These are phyloP conservation scores for Stipa capillata DNA, from an alignment of 176 grass and related monocot genomes.

Conservation along the genomic window DNA sequence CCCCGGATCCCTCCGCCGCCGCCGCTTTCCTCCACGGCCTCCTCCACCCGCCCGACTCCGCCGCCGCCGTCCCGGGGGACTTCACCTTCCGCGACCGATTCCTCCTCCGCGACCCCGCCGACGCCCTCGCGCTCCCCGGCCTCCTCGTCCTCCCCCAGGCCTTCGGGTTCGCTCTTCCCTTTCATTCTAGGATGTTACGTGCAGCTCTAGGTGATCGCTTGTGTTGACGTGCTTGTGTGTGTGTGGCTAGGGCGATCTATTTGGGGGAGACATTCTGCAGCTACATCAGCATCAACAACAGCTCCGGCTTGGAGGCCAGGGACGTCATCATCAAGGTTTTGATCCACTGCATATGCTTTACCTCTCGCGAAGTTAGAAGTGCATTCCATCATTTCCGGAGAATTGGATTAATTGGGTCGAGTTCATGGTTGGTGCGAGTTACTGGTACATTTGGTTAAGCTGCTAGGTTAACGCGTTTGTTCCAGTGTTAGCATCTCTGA, in stretches of 20 bases:
- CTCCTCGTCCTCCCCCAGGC: slow-evolving; percentile 85
- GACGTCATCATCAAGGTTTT: slow-evolving; percentile 88
- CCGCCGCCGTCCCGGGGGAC: slow-evolving; percentile 38
- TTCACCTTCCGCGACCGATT: slow-evolving; percentile 87
- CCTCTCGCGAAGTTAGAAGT: not conserved
- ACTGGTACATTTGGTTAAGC: not conserved
- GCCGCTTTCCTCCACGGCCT: slow-evolving; percentile 16
- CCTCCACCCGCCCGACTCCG: slow-evolving; percentile 24
- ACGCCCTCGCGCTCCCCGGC: slow-evolving; percentile 81
- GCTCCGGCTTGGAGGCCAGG: slow-evolving; percentile 77
- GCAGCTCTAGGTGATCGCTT: not conserved
- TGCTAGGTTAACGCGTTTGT: not conserved
- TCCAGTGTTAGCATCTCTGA: not conserved
- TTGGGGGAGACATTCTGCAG: slow-evolving; percentile 98
- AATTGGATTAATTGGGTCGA: not conserved
- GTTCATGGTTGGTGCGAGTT: not conserved
- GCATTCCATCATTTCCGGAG: not conserved
- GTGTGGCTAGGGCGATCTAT: slow-evolving; percentile 75
- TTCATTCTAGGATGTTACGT: not conserved
- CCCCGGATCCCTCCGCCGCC: slow-evolving; percentile 28
- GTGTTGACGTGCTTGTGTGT: slow-evolving; percentile 10
- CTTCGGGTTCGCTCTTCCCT: slow-evolving; percentile 53
- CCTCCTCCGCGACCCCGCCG: slow-evolving; percentile 67
- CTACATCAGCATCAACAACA: slow-evolving; percentile 99
- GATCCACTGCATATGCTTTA: not conserved